These are phyloP conservation scores for Deinandra increscens DNA, from an alignment of 129 eudicot species.

Conservation along the genomic window DNA sequence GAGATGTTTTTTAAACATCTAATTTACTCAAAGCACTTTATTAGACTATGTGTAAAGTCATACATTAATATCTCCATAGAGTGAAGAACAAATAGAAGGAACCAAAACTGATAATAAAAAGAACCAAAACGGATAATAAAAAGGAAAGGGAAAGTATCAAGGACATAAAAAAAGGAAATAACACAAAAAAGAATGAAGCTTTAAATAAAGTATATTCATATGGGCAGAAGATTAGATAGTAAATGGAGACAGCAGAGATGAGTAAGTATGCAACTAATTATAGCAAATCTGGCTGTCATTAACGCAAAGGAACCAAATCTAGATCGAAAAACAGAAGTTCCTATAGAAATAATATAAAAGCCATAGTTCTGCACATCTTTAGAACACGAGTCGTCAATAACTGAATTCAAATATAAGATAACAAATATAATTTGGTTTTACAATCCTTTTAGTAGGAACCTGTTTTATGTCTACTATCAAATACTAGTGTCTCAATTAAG, in stretches of 20 bases:
- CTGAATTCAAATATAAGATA: neutral
- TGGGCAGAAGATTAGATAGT: constrained; percentile 8
- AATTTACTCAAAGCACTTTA: neutral
- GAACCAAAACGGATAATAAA: no score
- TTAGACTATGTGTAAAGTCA: neutral
- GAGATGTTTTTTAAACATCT: neutral
- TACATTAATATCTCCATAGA: neutral
- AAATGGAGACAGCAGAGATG: constrained; percentile 3
- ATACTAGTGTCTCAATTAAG: neutral
- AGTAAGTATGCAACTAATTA: neutral
- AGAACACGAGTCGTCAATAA: constrained; percentile 21
- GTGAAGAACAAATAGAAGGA: neutral
- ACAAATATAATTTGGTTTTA: constrained; percentile 3
- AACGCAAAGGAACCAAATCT: constrained; percentile 8
- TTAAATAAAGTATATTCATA: neutral
- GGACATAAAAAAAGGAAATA: neutral
- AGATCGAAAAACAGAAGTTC: constrained; percentile 1
- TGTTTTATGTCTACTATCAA: neutral
- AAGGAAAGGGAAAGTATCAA: neutral
- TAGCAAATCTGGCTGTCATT: neutral
- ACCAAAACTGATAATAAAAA: neutral
- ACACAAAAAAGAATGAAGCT: constrained; percentile 10
- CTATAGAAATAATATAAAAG: neutral
- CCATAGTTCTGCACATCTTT: constrained; percentile 10
- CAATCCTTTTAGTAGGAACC: neutral